phyloP scores from a whole-genome alignment of 1,284 basidiomycete genomes.

The Sparassis latifolia region DNA sequence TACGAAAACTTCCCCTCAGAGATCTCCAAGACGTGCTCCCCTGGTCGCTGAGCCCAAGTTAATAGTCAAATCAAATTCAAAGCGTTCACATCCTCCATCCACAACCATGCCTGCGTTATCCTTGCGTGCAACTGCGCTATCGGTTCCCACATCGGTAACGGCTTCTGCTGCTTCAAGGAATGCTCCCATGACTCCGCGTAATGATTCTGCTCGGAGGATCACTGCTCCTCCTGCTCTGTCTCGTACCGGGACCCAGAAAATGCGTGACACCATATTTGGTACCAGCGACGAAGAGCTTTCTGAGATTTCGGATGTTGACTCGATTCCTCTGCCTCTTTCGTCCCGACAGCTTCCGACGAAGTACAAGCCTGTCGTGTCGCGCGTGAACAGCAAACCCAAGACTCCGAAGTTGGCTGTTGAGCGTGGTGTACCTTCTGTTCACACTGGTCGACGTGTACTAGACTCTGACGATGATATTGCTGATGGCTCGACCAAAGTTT shows the following conservation, averaged over 20 bases:
- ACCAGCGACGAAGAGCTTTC: constrained; percentile 27
- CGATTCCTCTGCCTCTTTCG: background rate
- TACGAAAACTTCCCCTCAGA: background rate
- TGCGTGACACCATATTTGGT: constrained; percentile 23
- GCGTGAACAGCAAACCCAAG: no score
- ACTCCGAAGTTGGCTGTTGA: no score
- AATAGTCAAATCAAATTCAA: background rate
- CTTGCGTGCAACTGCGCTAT: no score
- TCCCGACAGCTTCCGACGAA: background rate
- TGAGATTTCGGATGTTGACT: constrained; percentile 22
- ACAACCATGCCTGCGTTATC: no score
- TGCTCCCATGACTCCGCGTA: no score
- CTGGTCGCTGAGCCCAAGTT: background rate
- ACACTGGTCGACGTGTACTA: background rate
- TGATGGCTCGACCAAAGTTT: no score
- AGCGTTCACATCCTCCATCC: background rate
- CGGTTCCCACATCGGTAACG: no score
- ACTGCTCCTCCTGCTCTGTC: no score
- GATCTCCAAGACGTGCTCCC: background rate
- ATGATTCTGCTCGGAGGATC: no score
- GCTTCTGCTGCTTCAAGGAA: no score
- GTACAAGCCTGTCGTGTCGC: no score
- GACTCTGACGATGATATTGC: constrained; percentile 1
- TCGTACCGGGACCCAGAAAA: constrained; percentile 5
- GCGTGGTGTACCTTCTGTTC: no score